A percentile compares a stretch with the other conserved stretches of the same genome.
Evolutionary conservation across 306 rosid genomes (phyloP).

Genomic region (Vachellia collinsii): DNA sequence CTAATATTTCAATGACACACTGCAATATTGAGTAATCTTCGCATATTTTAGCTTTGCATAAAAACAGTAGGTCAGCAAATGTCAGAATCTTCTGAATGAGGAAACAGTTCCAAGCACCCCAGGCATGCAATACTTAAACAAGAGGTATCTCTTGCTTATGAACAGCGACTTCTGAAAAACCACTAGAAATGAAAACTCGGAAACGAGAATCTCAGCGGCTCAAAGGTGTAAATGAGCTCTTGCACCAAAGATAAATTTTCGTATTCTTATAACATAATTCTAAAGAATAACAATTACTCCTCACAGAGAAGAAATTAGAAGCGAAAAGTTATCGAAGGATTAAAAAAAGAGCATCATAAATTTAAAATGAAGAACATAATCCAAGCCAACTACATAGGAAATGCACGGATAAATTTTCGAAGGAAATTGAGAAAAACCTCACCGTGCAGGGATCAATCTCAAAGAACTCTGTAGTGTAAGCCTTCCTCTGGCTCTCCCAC

Average conservation of each 20-base stretch:
- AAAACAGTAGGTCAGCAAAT: neutral
- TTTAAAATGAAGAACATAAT: neutral
- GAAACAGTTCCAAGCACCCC: neutral
- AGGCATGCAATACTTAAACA: neutral
- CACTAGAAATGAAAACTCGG: neutral
- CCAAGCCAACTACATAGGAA: neutral
- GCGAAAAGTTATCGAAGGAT: neutral
- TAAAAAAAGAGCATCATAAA: neutral
- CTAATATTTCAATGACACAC: neutral
- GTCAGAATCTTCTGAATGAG: neutral
- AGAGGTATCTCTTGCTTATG: neutral
- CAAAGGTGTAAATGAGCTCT: neutral
- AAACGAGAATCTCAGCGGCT: neutral
- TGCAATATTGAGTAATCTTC: neutral
- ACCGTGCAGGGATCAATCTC: constrained; percentile 84
- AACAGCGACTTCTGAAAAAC: neutral
- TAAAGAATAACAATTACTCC: neutral
- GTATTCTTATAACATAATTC: neutral
- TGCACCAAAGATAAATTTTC: neutral
- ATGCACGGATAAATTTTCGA: neutral
- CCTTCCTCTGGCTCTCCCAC: constrained; percentile 74
- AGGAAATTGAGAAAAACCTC: constrained; percentile 11
- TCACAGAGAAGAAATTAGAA: neutral
- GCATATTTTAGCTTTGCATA: neutral
- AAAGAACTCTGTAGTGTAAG: constrained; percentile 70